Base-by-base conservation (phyloP, 2,329 filamentous ascomycete genomes). In the Curvularia lunata region DNA sequence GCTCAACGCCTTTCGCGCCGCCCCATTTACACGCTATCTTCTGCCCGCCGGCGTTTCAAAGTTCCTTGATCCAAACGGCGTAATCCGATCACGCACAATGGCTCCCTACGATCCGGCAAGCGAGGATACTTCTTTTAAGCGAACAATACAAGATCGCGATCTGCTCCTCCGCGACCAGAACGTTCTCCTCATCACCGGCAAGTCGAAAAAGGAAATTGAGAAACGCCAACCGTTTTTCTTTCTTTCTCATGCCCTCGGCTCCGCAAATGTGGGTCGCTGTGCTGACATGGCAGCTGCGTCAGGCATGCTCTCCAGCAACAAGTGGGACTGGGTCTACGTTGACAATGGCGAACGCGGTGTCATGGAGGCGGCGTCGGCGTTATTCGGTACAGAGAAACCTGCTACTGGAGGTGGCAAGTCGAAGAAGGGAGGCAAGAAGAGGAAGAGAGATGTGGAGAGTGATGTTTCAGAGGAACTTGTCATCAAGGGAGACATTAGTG, bases 21-120 rank as follows among this genome's bases (percentile, higher is more conserved):
- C 96, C 0, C 85, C 90, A 50, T 97, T 93, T 90, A 80, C 84
- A 7, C 85, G 88, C 0, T 98, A 97, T 70, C 84, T 97, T 0
- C 85, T 99, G 1, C 91, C 92, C 28, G 91, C 94, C 0, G 95
- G 95, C 0, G 86, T 91, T 61, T 96, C 91, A 0, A 81, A 83
- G 1, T 89, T 90, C 53, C 85, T 98, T 0, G 87, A 88, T 21
- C 69, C 72, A 10, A 61, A 62, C 13, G 89, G 91, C 42, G 91
- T 90, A 0, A 84, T 92, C 10, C 87, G 89, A 42, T 97, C 92
- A 1, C 86, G 94, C 23, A 85, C 83, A 7, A 78, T 98, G 32
- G 59, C 76, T 0, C 79, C 85, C 0, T 93, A 80, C 62, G 69
- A 89, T 64, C 80, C 88, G 4, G 83, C 87, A 0, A 68, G 70